These are phyloP conservation scores for Saturnispora silvae DNA, from an alignment of 805 yeast genomes.

Conservation along the genomic window DNA sequence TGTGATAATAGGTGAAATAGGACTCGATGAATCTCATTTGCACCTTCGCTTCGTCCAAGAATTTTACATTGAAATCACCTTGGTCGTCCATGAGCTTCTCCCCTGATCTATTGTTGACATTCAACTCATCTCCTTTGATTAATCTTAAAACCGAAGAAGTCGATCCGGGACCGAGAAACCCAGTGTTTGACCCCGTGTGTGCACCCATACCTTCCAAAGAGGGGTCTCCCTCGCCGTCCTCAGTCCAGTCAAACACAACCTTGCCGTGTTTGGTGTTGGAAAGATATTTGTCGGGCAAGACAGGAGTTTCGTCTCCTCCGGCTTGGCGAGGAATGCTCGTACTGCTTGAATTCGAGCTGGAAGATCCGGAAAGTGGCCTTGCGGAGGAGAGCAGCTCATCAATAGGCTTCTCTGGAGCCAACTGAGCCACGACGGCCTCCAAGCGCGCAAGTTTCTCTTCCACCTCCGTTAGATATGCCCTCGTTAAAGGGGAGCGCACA, in stretches of 20 bases:
- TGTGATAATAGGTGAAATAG: conserved; percentile 50
- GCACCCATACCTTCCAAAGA: conserved; percentile 58
- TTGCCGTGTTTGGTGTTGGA: conserved; percentile 11
- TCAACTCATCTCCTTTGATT: conserved; percentile 25
- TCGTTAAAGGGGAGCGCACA: conserved; percentile 69
- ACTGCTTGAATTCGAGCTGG: too few species aligned
- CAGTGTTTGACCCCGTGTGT: conserved; percentile 35
- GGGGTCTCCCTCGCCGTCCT: conserved; percentile 6
- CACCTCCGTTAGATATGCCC: conserved; percentile 70
- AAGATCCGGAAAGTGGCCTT: background rate
- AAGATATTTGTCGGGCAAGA: conserved; percentile 12
- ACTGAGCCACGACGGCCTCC: conserved; percentile 32
- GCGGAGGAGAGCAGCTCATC: conserved; percentile 22
- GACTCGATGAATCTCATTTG: conserved; percentile 21
- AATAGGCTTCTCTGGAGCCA: conserved; percentile 37
- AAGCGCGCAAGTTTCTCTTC: conserved; percentile 45
- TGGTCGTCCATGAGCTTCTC: conserved; percentile 2
- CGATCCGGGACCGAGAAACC: conserved; percentile 59
- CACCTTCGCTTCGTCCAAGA: conserved; percentile 10
- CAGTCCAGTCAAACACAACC: conserved; percentile 13
- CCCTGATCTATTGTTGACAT: conserved; percentile 14
- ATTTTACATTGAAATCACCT: background rate
- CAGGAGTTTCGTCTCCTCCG: conserved; percentile 8
- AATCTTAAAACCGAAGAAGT: conserved; percentile 39
- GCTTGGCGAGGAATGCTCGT: too few species aligned